phyloP scores from a whole-genome alignment of 2,329 filamentous ascomycete species.

The Sporothrix schenckii region DNA sequence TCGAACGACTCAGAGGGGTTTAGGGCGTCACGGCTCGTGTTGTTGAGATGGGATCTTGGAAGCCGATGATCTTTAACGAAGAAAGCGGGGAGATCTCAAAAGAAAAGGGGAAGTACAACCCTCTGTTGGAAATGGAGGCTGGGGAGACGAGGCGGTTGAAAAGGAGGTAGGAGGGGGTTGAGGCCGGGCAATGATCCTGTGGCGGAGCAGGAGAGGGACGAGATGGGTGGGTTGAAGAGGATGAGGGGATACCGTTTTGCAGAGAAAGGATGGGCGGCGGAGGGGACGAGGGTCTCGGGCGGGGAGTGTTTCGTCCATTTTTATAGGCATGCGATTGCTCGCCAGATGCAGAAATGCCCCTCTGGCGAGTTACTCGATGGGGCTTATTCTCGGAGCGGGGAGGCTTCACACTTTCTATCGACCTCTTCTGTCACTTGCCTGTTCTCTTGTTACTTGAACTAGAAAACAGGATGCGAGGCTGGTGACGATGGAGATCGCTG shows the following conservation, averaged over 20 bases:
- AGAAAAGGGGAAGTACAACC: neutral
- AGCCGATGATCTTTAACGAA: constrained; percentile 26
- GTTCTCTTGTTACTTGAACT: neutral
- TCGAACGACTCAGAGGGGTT: constrained; percentile 25
- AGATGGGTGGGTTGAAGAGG: constrained; percentile 9
- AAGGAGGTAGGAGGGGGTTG: constrained; percentile 17
- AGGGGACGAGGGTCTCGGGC: constrained; percentile 42
- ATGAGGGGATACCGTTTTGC: constrained; percentile 27
- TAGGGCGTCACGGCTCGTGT: neutral
- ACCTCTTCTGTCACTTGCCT: constrained; percentile 1
- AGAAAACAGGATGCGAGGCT: neutral
- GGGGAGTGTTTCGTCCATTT: constrained; percentile 81
- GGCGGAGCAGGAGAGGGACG: constrained; percentile 25
- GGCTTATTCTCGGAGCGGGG: constrained; percentile 99
- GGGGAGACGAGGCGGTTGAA: constrained; percentile 15
- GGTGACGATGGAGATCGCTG: neutral
- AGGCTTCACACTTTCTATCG: constrained; percentile 47
- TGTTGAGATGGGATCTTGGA: constrained; percentile 25
- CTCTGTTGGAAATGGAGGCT: neutral
- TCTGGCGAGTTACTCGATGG: constrained; percentile 91
- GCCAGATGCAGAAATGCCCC: constrained; percentile 42
- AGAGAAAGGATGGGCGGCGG: constrained; percentile 31
- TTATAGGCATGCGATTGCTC: constrained; percentile 98
- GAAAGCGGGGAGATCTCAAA: constrained; percentile 31
- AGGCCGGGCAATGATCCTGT: constrained; percentile 4